phyloP scores from a whole-genome alignment of 768 basidiomycete species.

The Leccinum subgranulosum region DNA sequence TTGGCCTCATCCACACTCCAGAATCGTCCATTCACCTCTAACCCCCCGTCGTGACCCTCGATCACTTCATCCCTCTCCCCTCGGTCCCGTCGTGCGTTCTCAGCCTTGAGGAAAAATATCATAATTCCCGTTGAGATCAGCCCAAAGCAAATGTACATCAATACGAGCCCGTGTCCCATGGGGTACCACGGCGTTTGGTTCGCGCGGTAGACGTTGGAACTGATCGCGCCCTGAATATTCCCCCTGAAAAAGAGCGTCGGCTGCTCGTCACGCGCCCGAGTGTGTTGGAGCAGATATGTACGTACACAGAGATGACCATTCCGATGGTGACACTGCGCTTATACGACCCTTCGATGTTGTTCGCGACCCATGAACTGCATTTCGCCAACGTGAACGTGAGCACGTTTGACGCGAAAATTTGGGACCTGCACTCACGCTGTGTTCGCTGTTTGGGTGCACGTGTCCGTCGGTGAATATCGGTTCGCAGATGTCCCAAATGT shows the following conservation, averaged over 20 bases:
- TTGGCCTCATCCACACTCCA: conserved; percentile 62
- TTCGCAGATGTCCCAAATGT: not conserved
- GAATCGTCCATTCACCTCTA: conserved; percentile 55
- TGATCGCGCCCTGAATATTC: conserved; percentile 74
- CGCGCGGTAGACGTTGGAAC: conserved; percentile 73
- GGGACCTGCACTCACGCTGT: conserved; percentile 41
- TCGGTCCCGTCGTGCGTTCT: conserved; percentile 63
- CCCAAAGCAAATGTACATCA: conserved; percentile 70
- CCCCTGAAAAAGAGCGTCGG: conserved; percentile 41
- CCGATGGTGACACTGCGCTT: conserved; percentile 71
- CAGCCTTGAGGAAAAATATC: conserved; percentile 45
- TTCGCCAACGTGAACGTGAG: conserved; percentile 4
- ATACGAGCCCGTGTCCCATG: conserved; percentile 57
- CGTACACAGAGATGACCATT: conserved; percentile 65
- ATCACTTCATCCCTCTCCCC: conserved; percentile 72
- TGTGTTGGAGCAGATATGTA: not conserved
- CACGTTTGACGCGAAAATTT: not conserved
- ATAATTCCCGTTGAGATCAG: conserved; percentile 44
- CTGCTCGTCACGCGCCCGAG: not conserved
- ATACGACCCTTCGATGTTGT: conserved; percentile 73
- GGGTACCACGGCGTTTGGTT: conserved; percentile 67
- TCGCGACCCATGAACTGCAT: conserved; percentile 52
- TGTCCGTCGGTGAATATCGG: not conserved
- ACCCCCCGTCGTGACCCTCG: conserved; percentile 30
- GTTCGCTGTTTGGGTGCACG: conserved; percentile 42